These are phyloP conservation scores for Przewalskia tangutica DNA, from an alignment of 257 asterid species.

Conservation along the genomic window DNA sequence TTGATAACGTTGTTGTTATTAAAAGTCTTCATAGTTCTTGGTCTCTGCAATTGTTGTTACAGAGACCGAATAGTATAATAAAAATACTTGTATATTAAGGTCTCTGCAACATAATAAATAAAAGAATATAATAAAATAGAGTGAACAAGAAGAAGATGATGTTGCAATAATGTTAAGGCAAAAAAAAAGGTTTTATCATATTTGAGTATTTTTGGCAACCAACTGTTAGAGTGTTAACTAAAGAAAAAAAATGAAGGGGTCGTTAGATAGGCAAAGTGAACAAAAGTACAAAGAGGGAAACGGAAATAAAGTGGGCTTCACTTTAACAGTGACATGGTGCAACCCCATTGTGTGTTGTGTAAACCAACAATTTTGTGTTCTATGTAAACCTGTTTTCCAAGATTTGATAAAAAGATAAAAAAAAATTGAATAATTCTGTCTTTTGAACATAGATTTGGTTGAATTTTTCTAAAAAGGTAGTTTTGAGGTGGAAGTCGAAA, in stretches of 20 bases:
- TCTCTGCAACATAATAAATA: not conserved
- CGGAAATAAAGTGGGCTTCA: not conserved
- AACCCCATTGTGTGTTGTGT: not conserved
- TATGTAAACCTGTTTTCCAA: too few relatives aligned
- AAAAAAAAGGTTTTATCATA: not conserved
- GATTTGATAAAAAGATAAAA: too few relatives aligned
- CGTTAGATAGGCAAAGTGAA: not conserved
- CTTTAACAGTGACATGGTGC: not conserved
- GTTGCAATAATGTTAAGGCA: not conserved
- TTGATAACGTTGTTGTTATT: constrained; percentile 7
- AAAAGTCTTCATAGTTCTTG: constrained; percentile 37
- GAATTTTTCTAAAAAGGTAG: too few relatives aligned
- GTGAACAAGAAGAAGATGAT: not conserved
- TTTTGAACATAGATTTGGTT: too few relatives aligned
- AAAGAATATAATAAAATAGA: not conserved
- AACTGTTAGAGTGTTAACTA: not conserved
- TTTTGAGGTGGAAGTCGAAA: too few relatives aligned
- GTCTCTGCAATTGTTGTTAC: not conserved
- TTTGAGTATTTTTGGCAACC: not conserved
- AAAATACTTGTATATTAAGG: not conserved
- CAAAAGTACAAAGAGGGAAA: not conserved
- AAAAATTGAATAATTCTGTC: too few relatives aligned
- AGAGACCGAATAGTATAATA: not conserved
- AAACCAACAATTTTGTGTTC: not conserved
- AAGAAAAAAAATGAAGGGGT: not conserved